Percentiles rank a stretch among this genome's conserved stretches.
phyloP scores from a whole-genome alignment of 169 alveolate genomes.

The Toxoplasma gondii region DNA sequence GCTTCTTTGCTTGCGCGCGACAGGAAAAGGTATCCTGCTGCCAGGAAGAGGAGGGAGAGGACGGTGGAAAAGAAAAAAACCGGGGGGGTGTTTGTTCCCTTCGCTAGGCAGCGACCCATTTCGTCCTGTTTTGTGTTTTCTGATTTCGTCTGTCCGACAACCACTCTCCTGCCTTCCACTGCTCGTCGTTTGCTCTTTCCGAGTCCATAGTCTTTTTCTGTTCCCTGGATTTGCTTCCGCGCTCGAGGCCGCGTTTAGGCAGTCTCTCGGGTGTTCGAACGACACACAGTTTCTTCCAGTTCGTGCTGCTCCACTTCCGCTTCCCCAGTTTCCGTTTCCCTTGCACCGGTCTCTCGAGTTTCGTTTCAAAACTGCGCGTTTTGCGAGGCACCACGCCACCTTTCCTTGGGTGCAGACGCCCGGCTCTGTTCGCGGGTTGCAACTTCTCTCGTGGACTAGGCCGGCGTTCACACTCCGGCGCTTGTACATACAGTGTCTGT shows the following conservation, averaged over 20 bases:
- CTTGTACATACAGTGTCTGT: too few relatives aligned
- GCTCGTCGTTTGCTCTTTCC: not conserved
- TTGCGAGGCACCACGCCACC: too few relatives aligned
- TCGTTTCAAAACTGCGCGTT: too few relatives aligned
- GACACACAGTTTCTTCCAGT: too few relatives aligned
- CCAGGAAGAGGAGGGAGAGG: constrained; percentile 13
- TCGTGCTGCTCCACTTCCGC: too few relatives aligned
- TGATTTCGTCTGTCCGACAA: not conserved
- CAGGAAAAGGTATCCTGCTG: not conserved
- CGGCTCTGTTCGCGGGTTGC: too few relatives aligned
- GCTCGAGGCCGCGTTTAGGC: not conserved
- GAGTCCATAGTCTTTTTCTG: not conserved
- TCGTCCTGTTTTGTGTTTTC: not conserved
- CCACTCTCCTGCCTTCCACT: not conserved
- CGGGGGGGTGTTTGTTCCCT: not conserved
- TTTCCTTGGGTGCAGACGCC: too few relatives aligned
- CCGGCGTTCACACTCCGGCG: too few relatives aligned
- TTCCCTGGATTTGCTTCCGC: not conserved
- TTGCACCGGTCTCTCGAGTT: too few relatives aligned
- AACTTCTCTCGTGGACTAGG: too few relatives aligned
- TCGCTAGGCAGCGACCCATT: not conserved
- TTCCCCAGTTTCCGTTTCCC: too few relatives aligned
- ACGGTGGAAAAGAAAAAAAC: not conserved
- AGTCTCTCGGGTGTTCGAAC: too few relatives aligned
- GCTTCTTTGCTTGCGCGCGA: not conserved